phyloP scores from a whole-genome alignment of 495 filamentous ascomycete species.

The Penicillium salamii region DNA sequence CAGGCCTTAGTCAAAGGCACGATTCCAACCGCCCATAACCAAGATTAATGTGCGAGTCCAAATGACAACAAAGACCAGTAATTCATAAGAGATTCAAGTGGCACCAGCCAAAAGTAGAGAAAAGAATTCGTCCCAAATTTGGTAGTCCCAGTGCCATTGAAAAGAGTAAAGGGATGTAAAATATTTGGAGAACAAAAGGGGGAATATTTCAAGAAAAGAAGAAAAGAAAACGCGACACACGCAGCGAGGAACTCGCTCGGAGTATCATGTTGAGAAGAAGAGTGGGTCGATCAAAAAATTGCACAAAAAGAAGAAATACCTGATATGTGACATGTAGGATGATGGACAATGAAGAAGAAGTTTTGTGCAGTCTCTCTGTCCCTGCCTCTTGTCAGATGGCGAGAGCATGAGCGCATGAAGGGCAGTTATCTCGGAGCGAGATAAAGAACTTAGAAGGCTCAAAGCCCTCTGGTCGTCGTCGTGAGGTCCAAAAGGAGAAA shows the following conservation, averaged over 20 bases:
- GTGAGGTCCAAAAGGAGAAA: not conserved
- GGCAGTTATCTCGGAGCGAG: not conserved
- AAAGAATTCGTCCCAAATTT: conserved; percentile 21
- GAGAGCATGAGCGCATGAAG: conserved; percentile 8
- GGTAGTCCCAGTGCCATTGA: conserved; percentile 23
- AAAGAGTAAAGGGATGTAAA: conserved; percentile 15
- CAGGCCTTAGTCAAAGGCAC: conserved; percentile 14
- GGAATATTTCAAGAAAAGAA: conserved; percentile 29
- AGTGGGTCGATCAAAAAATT: conserved; percentile 25
- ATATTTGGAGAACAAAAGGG: conserved; percentile 27
- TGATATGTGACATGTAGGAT: conserved; percentile 26
- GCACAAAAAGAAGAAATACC: conserved; percentile 30
- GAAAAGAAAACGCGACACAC: conserved; percentile 21
- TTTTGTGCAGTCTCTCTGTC: conserved; percentile 29
- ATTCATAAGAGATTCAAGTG: conserved; percentile 16
- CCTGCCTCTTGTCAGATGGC: conserved; percentile 5
- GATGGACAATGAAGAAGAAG: conserved; percentile 27
- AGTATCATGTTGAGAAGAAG: conserved; percentile 28
- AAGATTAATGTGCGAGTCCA: conserved; percentile 22
- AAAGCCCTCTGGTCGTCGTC: conserved; percentile 4
- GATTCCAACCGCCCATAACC: conserved; percentile 32
- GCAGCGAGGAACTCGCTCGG: conserved; percentile 17
- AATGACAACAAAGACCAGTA: conserved; percentile 18
- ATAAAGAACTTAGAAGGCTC: not conserved
- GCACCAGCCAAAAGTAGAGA: conserved; percentile 11